Base-by-base conservation (phyloP, 2,329 filamentous ascomycete species). In the Apiospora arundinis region DNA sequence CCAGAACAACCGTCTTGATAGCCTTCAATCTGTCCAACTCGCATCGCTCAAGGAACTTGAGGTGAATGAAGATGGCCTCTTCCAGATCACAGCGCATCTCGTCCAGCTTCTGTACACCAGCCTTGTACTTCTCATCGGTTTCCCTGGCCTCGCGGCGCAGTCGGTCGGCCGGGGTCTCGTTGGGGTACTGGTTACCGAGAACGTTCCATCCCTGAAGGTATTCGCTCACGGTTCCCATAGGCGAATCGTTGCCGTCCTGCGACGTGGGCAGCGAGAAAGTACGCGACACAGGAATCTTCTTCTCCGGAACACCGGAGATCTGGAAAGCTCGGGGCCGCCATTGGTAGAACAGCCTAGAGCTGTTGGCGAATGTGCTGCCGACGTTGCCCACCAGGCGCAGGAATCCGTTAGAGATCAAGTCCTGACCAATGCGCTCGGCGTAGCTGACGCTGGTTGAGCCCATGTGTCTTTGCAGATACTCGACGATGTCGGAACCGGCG, bases 31-130 rank as follows among this genome's bases (percentile, higher is more conserved):
- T 91, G 82, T 99, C 97, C 73, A 98, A 86, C 83, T 99, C 96
- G 81, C 96, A 99, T 73, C 95, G 94, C 85, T 99, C 96, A 83
- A 99, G 94, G 83, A 98, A 99, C 80, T 92, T 94, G 75, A 99
- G 88, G 80, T 98, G 95, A 67, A 95, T 88, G 74, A 97, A 91
- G 81, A 99, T 98, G 71, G 94, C 92, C 82, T 99, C 95, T 82
- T 99, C 96, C n/a, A 99, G 87, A 71, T 94, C 94, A 84, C 96
- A 98, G 56, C 96, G 91, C 79, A 98, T 88, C 76, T 94, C 91
- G 80, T 99, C 96, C 48, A 99, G 89, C 82, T 93, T 95, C 78
- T 90, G 91, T 49, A 99, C 93, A 11, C 91, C 91, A 21, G 89
- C 88, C 84, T 98, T 98, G 87, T 99, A 99, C 79, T 93, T 93